Evolutionary conservation across 345 rosid species (phyloP).

Genomic region (Salix exigua): DNA sequence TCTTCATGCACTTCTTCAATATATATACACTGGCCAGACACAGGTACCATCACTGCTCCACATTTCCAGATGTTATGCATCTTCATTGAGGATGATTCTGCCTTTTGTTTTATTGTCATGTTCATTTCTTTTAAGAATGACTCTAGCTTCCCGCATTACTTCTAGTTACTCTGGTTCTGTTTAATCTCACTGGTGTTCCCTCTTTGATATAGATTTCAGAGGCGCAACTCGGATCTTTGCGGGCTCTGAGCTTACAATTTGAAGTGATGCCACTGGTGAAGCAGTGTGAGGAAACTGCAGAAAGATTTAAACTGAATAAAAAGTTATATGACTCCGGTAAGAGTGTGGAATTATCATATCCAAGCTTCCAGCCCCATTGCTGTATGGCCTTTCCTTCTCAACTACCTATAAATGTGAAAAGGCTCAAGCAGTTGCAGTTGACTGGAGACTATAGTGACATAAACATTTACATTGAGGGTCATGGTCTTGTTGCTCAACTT

Average conservation of each 20-base stretch:
- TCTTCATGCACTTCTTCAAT: constrained; percentile 77
- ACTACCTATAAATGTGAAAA: constrained; percentile 57
- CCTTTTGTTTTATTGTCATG: not conserved
- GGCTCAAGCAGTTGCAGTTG: constrained; percentile 47
- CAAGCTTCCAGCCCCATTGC: constrained; percentile 41
- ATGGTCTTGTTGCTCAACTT: constrained; percentile 56
- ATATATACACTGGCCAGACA: constrained; percentile 65
- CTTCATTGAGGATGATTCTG: not conserved
- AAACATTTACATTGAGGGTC: constrained; percentile 52
- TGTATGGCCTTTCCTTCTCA: constrained; percentile 56
- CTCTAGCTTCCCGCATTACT: not conserved
- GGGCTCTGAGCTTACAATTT: constrained; percentile 55
- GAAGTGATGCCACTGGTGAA: constrained; percentile 67
- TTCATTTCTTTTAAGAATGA: constrained; percentile 4
- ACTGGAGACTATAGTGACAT: constrained; percentile 59
- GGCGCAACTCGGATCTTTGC: constrained; percentile 56
- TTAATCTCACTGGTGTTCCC: not conserved
- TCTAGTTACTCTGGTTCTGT: not conserved
- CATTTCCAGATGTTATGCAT: not conserved
- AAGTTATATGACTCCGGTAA: constrained; percentile 46
- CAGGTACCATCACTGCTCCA: constrained; percentile 43
- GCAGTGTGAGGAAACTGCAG: constrained; percentile 71
- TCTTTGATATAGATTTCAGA: constrained; percentile 55
- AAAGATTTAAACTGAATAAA: constrained; percentile 48
- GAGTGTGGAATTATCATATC: constrained; percentile 60